These are phyloP conservation scores for Oryza australiensis DNA, from an alignment of 176 grass and related monocot species.

Conservation along the genomic window DNA sequence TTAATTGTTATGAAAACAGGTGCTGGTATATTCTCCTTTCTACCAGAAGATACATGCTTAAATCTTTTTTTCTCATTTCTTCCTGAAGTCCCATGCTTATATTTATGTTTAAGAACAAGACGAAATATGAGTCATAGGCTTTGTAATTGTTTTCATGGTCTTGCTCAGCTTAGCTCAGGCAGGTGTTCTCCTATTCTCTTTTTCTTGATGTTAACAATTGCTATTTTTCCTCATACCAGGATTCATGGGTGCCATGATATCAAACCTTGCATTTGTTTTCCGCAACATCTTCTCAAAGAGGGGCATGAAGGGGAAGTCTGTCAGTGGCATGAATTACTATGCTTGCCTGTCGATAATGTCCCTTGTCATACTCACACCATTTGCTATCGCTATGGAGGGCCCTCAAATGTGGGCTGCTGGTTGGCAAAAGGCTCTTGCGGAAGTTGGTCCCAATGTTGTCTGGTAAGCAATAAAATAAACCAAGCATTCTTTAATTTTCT, in stretches of 20 bases:
- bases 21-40: not conserved
- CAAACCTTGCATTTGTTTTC: conserved; percentile 98
- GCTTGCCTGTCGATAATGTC: conserved; percentile 89
- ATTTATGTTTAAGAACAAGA: not conserved
- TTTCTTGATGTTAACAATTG: conserved; percentile 31
- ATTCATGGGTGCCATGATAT: conserved; percentile 98
- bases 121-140: conserved; percentile 13
- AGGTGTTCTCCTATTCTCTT: conserved; percentile 6
- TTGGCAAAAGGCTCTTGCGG: conserved; percentile 71
- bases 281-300: conserved; percentile 92
- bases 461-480: conserved; percentile 57
- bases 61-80: not conserved
- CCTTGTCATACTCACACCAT: conserved; percentile 82
- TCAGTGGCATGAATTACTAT: conserved; percentile 98
- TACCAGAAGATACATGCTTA: not conserved
- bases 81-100: not conserved
- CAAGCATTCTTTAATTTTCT: conserved; percentile 22
- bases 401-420: conserved; percentile 87
- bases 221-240: conserved; percentile 50
- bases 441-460: conserved; percentile 77
- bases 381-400: conserved; percentile 88
- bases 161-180: not conserved
- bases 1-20: not conserved
- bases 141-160: conserved; percentile 24
- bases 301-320: conserved; percentile 88